Conservation (phyloP, 73 alveolate species). For the Tetrahymena elliotti region DNA sequence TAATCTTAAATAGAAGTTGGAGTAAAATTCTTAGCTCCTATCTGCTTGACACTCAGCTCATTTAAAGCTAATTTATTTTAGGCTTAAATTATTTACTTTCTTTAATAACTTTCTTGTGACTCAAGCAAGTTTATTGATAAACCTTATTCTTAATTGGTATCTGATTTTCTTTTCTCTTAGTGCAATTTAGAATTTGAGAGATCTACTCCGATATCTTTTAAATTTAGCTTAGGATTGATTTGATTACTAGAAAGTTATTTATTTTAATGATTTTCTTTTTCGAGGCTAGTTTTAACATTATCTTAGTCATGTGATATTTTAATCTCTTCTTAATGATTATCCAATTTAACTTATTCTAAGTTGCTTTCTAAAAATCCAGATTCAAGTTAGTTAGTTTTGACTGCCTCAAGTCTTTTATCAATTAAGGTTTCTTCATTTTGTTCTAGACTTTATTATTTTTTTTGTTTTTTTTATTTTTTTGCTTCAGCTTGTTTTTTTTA, state of each 20-base stretch:
- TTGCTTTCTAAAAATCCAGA: background rate
- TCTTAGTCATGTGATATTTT: background rate
- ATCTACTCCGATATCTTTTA: background rate
- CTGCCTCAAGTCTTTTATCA: background rate
- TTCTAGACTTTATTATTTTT: background rate
- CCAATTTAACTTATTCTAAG: background rate
- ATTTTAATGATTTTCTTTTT: background rate
- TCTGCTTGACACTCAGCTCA: background rate
- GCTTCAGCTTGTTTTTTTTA: background rate
- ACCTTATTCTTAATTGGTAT: background rate
- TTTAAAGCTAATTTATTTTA: background rate
- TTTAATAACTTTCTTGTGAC: background rate
- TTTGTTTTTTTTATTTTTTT: background rate
- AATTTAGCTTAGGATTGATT: background rate
- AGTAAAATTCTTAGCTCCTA: background rate
- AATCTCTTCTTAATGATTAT: background rate
- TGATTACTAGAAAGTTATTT: background rate
- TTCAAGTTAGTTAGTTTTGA: background rate
- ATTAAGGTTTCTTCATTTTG: background rate
- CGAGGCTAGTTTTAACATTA: background rate
- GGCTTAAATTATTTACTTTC: background rate
- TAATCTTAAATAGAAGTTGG: background rate
- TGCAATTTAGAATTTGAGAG: too few relatives aligned
- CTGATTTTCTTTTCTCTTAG: background rate
- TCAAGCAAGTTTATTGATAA: background rate